A percentile compares a stretch with the other conserved stretches of the same genome.
phyloP scores from a whole-genome alignment of 805 yeast genomes.

The Candida koratica region DNA sequence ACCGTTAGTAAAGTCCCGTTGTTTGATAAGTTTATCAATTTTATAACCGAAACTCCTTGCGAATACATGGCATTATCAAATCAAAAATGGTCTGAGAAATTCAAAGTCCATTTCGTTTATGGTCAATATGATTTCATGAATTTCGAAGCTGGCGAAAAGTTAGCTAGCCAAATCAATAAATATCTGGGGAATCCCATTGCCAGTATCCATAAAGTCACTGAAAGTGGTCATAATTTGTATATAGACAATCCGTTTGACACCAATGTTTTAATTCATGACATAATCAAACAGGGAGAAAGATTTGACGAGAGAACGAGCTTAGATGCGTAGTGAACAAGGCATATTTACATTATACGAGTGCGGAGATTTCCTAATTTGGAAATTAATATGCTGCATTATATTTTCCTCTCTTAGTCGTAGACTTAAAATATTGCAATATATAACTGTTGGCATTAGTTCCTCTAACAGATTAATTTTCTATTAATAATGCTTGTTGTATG shows the following conservation, averaged over 20 bases:
- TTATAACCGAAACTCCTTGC: constrained; percentile 11
- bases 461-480: no score
- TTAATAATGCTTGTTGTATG: constrained; percentile 2
- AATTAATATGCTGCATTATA: no score
- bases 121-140: constrained; percentile 79
- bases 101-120: constrained; percentile 48
- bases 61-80: constrained; percentile 13
- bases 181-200: constrained; percentile 15
- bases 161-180: constrained; percentile 22
- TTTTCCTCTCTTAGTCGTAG: no score
- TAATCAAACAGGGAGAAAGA: constrained; percentile 8
- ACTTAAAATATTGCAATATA: no score
- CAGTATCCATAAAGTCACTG: constrained; percentile 23
- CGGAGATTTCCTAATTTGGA: no score
- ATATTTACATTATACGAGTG: no score
- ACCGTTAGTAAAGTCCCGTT: constrained; percentile 64
- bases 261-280: constrained; percentile 23
- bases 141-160: constrained; percentile 45
- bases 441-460: no score
- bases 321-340: no score
- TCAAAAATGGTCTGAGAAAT: constrained; percentile 11
- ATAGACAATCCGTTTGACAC: constrained; percentile 45
- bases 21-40: constrained; percentile 47
- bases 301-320: no score
- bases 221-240: constrained; percentile 44